Conservation (phyloP, 2,329 filamentous ascomycete species). For the Tolypocladium nubicola region DNA sequence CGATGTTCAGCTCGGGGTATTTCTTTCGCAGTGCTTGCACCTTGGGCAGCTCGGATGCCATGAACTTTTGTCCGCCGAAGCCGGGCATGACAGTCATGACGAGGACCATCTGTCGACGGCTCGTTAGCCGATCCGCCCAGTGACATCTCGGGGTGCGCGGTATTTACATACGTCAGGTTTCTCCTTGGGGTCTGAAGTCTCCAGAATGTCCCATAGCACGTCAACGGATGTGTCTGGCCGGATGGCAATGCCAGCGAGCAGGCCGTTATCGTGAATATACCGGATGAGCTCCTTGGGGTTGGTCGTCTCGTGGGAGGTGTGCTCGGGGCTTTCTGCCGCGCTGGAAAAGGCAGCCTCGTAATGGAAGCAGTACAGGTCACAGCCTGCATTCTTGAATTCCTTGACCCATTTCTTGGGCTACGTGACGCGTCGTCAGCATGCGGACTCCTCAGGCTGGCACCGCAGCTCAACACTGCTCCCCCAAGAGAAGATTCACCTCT, state of each 20-base stretch:
- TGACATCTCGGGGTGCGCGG: not conserved
- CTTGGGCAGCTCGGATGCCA: slow-evolving; percentile 91
- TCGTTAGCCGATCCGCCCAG: slow-evolving; percentile 2
- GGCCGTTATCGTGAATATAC: slow-evolving; percentile 80
- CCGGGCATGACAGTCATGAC: slow-evolving; percentile 98
- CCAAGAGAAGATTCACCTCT: slow-evolving; percentile 51
- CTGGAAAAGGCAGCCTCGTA: slow-evolving; percentile 92
- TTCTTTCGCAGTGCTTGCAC: slow-evolving; percentile 70
- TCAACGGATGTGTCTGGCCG: slow-evolving; percentile 88
- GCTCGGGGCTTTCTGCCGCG: slow-evolving; percentile 70
- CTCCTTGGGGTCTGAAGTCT: slow-evolving; percentile 60
- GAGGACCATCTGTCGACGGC: slow-evolving; percentile 69
- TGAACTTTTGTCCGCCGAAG: slow-evolving; percentile 97
- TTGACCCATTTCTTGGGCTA: slow-evolving; percentile 97
- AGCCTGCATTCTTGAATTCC: slow-evolving; percentile 87
- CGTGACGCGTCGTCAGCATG: not conserved
- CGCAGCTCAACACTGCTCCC: not conserved
- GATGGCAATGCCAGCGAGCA: slow-evolving; percentile 89
- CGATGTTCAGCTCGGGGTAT: slow-evolving; percentile 91
- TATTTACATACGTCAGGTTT: slow-evolving; percentile 67
- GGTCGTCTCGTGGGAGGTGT: slow-evolving; percentile 58
- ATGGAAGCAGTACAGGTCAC: slow-evolving; percentile 99
- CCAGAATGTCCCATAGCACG: slow-evolving; percentile 84
- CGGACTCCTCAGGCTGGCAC: not conserved
- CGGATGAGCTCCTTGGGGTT: slow-evolving; percentile 75